Conservation (phyloP, 2,329 filamentous ascomycete species). For the Pyricularia sp. region DNA sequence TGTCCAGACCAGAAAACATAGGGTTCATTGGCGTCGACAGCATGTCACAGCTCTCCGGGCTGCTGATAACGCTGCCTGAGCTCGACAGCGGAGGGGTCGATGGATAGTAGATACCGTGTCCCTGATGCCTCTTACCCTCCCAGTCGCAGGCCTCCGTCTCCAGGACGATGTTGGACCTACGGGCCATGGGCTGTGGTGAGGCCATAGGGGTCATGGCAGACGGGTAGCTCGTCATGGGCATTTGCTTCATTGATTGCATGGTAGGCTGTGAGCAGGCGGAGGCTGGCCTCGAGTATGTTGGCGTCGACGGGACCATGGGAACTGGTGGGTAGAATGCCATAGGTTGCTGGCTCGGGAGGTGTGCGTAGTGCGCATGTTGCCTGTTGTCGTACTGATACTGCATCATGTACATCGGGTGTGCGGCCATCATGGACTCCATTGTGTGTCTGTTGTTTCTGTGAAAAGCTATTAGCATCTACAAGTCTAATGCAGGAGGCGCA, state of each 20-base stretch:
- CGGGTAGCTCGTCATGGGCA: conserved; percentile 64
- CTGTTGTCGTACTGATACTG: conserved; percentile 74
- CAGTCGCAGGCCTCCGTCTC: conserved; percentile 59
- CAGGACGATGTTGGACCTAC: conserved; percentile 67
- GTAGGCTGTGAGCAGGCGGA: conserved; percentile 55
- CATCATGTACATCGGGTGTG: conserved; percentile 54
- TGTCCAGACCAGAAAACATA: conserved; percentile 60
- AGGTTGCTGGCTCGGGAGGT: conserved; percentile 36
- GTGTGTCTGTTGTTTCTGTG: conserved; percentile 15
- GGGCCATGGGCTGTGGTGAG: conserved; percentile 59
- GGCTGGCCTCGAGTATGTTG: conserved; percentile 51
- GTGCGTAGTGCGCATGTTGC: conserved; percentile 53
- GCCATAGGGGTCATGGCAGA: conserved; percentile 61
- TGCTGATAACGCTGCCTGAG: conserved; percentile 73
- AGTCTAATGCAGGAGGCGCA: not conserved
- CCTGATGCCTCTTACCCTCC: conserved; percentile 24
- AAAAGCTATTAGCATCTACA: not conserved
- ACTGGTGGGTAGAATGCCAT: conserved; percentile 41
- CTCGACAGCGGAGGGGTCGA: conserved; percentile 79
- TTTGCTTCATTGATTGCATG: conserved; percentile 43
- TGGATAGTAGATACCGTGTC: conserved; percentile 50
- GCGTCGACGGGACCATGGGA: conserved; percentile 46
- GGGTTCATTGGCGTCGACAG: conserved; percentile 74
- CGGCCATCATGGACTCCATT: conserved; percentile 53
- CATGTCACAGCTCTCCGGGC: conserved; percentile 65